Base-by-base conservation (phyloP, 305 asterid genomes). In the Fraxinus sp. region DNA sequence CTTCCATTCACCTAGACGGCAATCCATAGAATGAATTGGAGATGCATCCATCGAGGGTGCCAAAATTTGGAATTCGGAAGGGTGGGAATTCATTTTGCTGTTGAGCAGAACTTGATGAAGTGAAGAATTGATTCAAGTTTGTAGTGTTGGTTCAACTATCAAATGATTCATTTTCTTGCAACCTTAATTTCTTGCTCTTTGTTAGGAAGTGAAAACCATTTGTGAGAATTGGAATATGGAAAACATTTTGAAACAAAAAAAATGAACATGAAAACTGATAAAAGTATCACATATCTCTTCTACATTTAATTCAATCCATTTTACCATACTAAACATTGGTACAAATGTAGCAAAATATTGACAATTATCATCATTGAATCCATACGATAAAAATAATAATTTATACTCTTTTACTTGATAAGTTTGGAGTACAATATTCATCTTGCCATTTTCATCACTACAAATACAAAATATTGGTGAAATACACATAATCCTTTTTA, bases 21-120 rank as follows among this genome's bases (percentile, higher is more conserved):
- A 57, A 57, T n/a, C 22, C 26, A 20, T 57, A 18, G 26, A 18
- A 57, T 57, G 68, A 5, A 16, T 52, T 52, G 64, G 68, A 57
- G 26, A 55, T 4, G 20, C n/a, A 83, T 87, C 5, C 28, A 26
- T 26, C 28, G n/a, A 83, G 89, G 90, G 85, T 91, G 90, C 13
- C 71, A 20, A 20, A 11, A 52, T 62, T 22, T 22, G n/a, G 36
- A 64, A 22, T 24, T 64, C 22, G 74, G 35, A 64, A 24, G 35
- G 73, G 36, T 13, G 18, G 16, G 36, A 24, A 26, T 16, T 66
- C 74, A 66, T 66, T 66, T 66, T 66, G 36, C 74, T 26, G 74
- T 66, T 66, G 37, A 66, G 74, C 35, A 22, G 73, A 64, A 24
- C 32, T 64, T 64, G 73, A 62, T 62, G 32, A 24, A 62, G 72